Percentiles rank a stretch among this genome's conserved stretches.
These are phyloP conservation scores for Neonectria neomacrospora DNA, from an alignment of 2,329 filamentous ascomycete genomes.

Conservation along the genomic window DNA sequence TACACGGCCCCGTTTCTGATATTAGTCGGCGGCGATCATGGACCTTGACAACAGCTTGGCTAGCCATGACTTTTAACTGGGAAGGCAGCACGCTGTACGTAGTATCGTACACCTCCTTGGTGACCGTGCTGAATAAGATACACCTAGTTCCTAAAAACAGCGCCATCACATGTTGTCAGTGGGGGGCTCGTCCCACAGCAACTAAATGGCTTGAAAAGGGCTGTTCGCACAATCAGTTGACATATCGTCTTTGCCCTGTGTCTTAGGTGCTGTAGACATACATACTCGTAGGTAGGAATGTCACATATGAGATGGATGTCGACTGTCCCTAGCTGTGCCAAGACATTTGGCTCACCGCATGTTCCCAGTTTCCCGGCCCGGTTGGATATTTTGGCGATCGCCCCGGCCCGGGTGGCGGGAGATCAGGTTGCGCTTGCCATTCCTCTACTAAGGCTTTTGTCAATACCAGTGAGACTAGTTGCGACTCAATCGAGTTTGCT, in stretches of 20 bases:
- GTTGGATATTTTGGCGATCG: conserved; percentile 32
- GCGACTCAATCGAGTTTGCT: conserved; percentile 18
- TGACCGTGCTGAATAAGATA: conserved; percentile 5
- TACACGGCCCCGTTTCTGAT: conserved; percentile 4
- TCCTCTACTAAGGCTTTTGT: conserved; percentile 27
- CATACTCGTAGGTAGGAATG: neutral
- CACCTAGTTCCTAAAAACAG: conserved; percentile 6
- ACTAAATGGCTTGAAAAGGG: conserved; percentile 12
- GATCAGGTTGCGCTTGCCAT: conserved; percentile 35
- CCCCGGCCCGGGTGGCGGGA: conserved; percentile 40
- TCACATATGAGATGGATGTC: conserved; percentile 1
- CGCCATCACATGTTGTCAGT: conserved; percentile 17
- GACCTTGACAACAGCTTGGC: conserved; percentile 16
- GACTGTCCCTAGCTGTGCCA: conserved; percentile 22
- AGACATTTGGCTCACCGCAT: conserved; percentile 41
- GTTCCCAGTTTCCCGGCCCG: conserved; percentile 31
- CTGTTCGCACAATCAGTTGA: neutral
- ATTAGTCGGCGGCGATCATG: conserved; percentile 5
- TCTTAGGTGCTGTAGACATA: neutral
- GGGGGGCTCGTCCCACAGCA: conserved; percentile 17
- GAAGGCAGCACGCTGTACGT: neutral
- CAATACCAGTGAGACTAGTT: conserved; percentile 19
- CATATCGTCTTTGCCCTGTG: neutral
- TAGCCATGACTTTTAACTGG: conserved; percentile 7
- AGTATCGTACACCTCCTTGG: conserved; percentile 5